These are phyloP conservation scores for Breynia disticha DNA, from an alignment of 441 rosid genomes.

Conservation along the genomic window DNA sequence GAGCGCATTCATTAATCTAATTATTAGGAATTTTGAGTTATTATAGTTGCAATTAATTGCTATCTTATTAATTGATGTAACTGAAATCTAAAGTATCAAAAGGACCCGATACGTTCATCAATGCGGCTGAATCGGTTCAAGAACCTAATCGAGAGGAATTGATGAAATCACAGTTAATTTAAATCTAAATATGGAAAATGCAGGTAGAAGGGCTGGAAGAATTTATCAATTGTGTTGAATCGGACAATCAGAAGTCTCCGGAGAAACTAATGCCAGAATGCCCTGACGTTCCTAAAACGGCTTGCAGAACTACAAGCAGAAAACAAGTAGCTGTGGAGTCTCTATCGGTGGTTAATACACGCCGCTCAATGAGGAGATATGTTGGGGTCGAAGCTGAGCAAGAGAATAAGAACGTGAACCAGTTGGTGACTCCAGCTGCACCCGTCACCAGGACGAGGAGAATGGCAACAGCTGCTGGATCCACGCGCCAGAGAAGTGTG, in stretches of 20 bases:
- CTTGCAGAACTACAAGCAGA: slow-evolving; percentile 41
- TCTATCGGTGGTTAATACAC: slow-evolving; percentile 36
- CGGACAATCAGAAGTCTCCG: slow-evolving; percentile 27
- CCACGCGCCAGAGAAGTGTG: slow-evolving; percentile 17
- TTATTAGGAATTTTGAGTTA: no score
- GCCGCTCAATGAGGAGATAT: slow-evolving; percentile 31
- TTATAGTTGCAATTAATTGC: no score
- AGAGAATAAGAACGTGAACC: slow-evolving; percentile 30
- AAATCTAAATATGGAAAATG: no score
- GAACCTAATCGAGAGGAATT: no score
- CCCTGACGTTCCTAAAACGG: slow-evolving; percentile 29
- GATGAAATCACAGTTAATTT: no score
- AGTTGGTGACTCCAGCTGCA: slow-evolving; percentile 29
- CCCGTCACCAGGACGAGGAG: slow-evolving; percentile 27
- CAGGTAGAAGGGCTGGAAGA: slow-evolving; percentile 88
- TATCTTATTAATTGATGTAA: no score
- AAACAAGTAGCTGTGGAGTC: slow-evolving; percentile 36
- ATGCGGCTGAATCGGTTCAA: no score
- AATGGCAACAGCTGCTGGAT: slow-evolving; percentile 18
- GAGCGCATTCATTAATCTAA: no score
- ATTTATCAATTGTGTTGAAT: slow-evolving; percentile 23
- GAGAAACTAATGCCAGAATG: slow-evolving; percentile 20
- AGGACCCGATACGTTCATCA: no score
- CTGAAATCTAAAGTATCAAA: no score
- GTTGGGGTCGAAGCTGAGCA: slow-evolving; percentile 30